Evolutionary conservation across 2,329 filamentous ascomycete species (phyloP), one percentile per base, ranked within the genome.

Genomic region (Phaeoacremonium minimum): DNA sequence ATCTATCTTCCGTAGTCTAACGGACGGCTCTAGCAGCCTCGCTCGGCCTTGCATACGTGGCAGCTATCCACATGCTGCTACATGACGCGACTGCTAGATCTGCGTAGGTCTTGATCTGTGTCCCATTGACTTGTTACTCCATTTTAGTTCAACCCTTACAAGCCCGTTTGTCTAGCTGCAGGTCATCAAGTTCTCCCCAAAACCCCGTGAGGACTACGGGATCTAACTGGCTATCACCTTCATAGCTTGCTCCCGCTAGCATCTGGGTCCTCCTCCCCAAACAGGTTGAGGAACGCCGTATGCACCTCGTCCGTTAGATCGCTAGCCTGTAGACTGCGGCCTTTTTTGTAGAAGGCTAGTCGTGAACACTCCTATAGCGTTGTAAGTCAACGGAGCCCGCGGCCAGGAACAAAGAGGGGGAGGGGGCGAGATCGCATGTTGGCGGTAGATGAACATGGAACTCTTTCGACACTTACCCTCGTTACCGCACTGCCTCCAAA

Each of bases 271-370:
- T 75, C 71, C 47, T 90, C 86, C 1, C 88, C 90, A 53, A 96
- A 84, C 14, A 95, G 60, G 41, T 80, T 80, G 51, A 85, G 59
- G 60, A 96, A 97, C 1, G 89, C 85, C 20, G 69, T 69, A 52
- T 95, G 84, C 8, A 98, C 85, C 63, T 95, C 85, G 14, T 93
- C 88, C 0, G 91, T 96, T 56, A 98, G 64, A 61, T 97, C 93
- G 48, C 86, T 89, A 1, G 93, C 93, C 66, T 97, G 93, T 56
- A 98, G 65, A 55, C 86, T 88, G 46, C 93, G 77, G 1, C 93
- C 91, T 53, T 83, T 87, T 59, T 90, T 86, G 50, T 77, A 71
- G 62, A 94, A 98, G 1, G 93, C 93, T 41, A 90, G 67, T 33
- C 87, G 77, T 15, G 91, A 96, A 56, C 85, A 95, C 58, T 95